Evolutionary conservation across 2,329 filamentous ascomycete species (phyloP).

Genomic region (Xylariales sp.): DNA sequence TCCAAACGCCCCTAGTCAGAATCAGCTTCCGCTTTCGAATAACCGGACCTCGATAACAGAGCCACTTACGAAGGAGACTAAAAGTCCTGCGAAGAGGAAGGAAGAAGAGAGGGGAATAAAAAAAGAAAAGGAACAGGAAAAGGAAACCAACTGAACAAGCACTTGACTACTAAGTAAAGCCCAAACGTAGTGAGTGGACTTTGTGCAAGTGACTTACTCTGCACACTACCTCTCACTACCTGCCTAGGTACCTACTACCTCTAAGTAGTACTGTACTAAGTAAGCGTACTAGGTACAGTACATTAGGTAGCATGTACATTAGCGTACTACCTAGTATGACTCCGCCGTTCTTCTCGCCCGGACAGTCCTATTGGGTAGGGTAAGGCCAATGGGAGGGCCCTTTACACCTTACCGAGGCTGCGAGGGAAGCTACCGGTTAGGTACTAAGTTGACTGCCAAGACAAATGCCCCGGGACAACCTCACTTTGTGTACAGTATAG

Average conservation of each 20-base stretch:
- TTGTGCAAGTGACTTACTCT: too few species aligned
- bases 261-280: background rate
- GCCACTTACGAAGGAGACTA: constrained; percentile 11
- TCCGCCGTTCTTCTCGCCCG: background rate
- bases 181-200: too few species aligned
- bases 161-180: too few species aligned
- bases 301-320: too few species aligned
- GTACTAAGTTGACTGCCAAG: too few species aligned
- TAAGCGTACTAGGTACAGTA: background rate
- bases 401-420: too few species aligned
- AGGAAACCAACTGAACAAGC: background rate
- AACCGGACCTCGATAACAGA: constrained; percentile 6
- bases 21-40: constrained; percentile 33
- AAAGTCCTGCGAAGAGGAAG: too few species aligned
- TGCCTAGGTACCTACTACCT: background rate
- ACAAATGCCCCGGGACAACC: too few species aligned
- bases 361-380: constrained; percentile 12
- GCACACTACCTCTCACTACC: background rate
- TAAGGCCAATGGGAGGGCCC: too few species aligned
- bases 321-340: background rate
- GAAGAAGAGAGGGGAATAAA: too few species aligned
- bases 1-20: constrained; percentile 2
- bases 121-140: background rate
- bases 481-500: too few species aligned
- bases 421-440: too few species aligned